Base-by-base conservation (phyloP, 75 land plant genomes). In the Selaginella moellendorffii region DNA sequence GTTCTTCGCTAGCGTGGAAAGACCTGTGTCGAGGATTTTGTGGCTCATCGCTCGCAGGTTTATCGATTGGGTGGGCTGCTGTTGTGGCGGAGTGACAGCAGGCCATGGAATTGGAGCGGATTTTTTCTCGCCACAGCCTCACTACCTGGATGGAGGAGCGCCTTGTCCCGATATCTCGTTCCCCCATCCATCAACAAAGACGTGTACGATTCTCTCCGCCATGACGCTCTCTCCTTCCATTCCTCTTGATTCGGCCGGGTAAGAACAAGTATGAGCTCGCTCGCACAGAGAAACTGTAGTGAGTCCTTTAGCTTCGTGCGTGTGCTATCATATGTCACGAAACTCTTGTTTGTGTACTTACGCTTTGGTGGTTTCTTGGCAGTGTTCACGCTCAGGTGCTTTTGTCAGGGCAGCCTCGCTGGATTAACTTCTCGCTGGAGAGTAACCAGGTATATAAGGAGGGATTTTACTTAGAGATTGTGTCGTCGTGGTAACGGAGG, bases 21-120 rank as follows among this genome's bases (percentile, higher is more conserved):
- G n/a, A n/a, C n/a, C n/a, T n/a, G n/a, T 5, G 46, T 36, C 19
- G 59, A 8, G 25, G 5, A 19, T 56, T 56, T 56, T 56, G 59
- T 56, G 27, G 1, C 17, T 66, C n/a, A 59, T 36, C 8, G 1
- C 10, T 25, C 63, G 31, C 71, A 86, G 90, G 56, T 70, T 53
- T 54, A 22, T 86, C 20, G 87, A 81, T 54, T 86, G 77, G 80
- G 53, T 76, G 60, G 84, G 78, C n/a, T 86, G 90, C 74, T 81
- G 84, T 42, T 86, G 90, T 67, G 72, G 79, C 31, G 91, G 91
- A 46, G 74, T 62, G 31, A 80, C 71, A 18, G 14, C 18, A 10
- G 14, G 18, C 18, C 18, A 10, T 14, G 61, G 51, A 25, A 27
- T 58, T 8, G 29, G 46, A 2, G 26, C 60, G 14, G 76, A 75